These are phyloP conservation scores for Plasmodium ovale DNA, from an alignment of 169 alveolate species.

Conservation along the genomic window DNA sequence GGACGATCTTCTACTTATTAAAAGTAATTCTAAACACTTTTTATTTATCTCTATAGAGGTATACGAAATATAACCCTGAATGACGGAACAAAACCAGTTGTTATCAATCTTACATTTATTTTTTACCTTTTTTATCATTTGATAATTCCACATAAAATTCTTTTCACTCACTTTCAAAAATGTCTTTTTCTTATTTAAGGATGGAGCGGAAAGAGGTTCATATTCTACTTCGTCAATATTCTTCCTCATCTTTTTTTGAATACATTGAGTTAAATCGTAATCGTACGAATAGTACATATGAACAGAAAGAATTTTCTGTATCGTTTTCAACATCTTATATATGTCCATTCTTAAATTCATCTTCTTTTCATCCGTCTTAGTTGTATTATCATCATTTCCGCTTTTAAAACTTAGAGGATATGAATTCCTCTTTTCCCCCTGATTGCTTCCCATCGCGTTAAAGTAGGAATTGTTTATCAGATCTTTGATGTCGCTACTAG, in stretches of 20 bases:
- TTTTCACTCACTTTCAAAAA: slow-evolving; percentile 53
- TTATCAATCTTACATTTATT: slow-evolving; percentile 63
- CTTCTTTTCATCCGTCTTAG: slow-evolving; percentile 44
- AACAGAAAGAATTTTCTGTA: slow-evolving; percentile 28
- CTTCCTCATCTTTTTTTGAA: slow-evolving; percentile 47
- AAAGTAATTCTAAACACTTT: slow-evolving; percentile 74
- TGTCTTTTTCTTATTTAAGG: slow-evolving; percentile 7
- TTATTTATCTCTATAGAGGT: slow-evolving; percentile 78
- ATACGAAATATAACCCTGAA: slow-evolving; percentile 85
- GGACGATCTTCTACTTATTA: slow-evolving; percentile 94
- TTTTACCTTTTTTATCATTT: slow-evolving; percentile 66
- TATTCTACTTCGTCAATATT: slow-evolving; percentile 54
- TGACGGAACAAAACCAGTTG: slow-evolving; percentile 76
- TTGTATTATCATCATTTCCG: slow-evolving; percentile 13
- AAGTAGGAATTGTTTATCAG: slow-evolving; percentile 44
- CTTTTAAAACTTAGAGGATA: slow-evolving; percentile 19
- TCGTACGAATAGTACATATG: slow-evolving; percentile 75
- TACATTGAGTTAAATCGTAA: slow-evolving; percentile 69
- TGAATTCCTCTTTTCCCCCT: slow-evolving; percentile 24
- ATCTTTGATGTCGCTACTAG: slow-evolving; percentile 20
- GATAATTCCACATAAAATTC: slow-evolving; percentile 65
- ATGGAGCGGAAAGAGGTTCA: slow-evolving; percentile 16
- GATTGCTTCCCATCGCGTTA: slow-evolving; percentile 4
- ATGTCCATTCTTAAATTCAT: slow-evolving; percentile 59
- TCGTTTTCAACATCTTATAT: slow-evolving; percentile 48